phyloP scores from a whole-genome alignment of 2,329 filamentous ascomycete genomes.

The Byssothecium circinans region DNA sequence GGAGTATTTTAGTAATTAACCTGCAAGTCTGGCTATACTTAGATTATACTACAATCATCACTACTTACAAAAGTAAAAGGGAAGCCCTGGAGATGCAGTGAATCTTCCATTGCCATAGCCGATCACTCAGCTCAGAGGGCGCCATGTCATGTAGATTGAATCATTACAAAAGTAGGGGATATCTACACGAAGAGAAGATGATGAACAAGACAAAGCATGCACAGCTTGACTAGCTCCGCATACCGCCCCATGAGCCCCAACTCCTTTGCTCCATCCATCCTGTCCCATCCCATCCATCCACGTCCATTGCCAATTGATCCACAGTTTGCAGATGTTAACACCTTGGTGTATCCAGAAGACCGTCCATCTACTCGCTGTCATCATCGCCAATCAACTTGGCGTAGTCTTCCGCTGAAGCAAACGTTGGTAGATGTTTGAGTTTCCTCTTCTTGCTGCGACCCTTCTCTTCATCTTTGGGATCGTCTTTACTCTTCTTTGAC shows the following conservation, averaged over 20 bases:
- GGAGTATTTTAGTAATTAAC: too few species aligned
- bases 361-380: conserved; percentile 28
- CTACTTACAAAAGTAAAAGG: too few species aligned
- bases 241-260: not conserved
- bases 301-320: not conserved
- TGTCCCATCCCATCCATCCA: not conserved
- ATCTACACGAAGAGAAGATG: conserved; percentile 32
- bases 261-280: not conserved
- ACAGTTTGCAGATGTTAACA: not conserved
- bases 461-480: conserved; percentile 45
- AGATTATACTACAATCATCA: too few species aligned
- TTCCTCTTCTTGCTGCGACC: conserved; percentile 71
- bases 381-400: conserved; percentile 76
- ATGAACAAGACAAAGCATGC: conserved; percentile 1
- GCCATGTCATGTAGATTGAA: not conserved
- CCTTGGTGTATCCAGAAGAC: conserved; percentile 3
- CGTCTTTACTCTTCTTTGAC: conserved; percentile 38
- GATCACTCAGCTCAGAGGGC: too few species aligned
- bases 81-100: too few species aligned
- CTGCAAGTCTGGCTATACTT: too few species aligned
- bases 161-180: conserved; percentile 35
- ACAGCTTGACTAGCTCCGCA: not conserved
- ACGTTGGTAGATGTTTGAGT: conserved; percentile 85
- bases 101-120: too few species aligned
- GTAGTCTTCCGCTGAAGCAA: conserved; percentile 93